These are phyloP conservation scores for Phytopythium sindhum DNA, from an alignment of 352 stramenopile species.

Conservation along the genomic window DNA sequence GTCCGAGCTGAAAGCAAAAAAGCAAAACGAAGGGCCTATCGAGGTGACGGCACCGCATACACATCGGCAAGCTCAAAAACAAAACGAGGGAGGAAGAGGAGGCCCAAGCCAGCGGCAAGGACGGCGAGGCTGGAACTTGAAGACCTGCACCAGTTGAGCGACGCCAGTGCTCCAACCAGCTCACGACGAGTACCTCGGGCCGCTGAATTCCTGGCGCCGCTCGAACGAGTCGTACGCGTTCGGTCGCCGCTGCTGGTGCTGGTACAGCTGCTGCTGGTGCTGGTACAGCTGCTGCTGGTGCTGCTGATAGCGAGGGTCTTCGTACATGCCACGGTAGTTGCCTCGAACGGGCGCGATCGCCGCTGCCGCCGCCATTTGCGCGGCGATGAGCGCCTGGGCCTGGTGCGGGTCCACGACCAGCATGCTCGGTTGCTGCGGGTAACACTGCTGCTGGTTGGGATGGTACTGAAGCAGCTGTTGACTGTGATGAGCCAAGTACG, in stretches of 20 bases:
- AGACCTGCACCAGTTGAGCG: background rate
- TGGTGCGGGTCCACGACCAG: conserved; percentile 15
- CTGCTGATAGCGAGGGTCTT: conserved; percentile 13
- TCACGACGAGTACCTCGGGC: conserved; percentile 2
- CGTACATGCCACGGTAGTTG: conserved; percentile 3
- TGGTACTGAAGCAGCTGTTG: conserved; percentile 7
- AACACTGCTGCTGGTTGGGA: conserved; percentile 12
- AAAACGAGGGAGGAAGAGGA: background rate
- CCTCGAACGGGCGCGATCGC: conserved; percentile 5
- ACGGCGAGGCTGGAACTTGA: background rate
- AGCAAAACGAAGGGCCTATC: conserved; percentile 17
- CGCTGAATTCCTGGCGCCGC: conserved; percentile 1
- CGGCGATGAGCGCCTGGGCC: conserved; percentile 15
- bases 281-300: conserved; percentile 12
- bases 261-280: conserved; percentile 25
- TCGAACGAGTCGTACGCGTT: conserved; percentile 6
- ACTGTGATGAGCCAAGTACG: conserved; percentile 6
- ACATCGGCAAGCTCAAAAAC: background rate
- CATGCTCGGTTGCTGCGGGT: conserved; percentile 21
- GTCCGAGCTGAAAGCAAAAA: conserved; percentile 13
- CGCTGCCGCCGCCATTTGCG: conserved; percentile 1
- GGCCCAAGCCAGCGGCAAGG: background rate
- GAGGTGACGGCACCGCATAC: background rate
- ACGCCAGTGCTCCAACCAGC: background rate
- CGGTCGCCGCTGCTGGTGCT: conserved; percentile 17